Evolutionary conservation across 2,329 filamentous ascomycete genomes (phyloP).

Genomic region (Aspergillus fijiensis): DNA sequence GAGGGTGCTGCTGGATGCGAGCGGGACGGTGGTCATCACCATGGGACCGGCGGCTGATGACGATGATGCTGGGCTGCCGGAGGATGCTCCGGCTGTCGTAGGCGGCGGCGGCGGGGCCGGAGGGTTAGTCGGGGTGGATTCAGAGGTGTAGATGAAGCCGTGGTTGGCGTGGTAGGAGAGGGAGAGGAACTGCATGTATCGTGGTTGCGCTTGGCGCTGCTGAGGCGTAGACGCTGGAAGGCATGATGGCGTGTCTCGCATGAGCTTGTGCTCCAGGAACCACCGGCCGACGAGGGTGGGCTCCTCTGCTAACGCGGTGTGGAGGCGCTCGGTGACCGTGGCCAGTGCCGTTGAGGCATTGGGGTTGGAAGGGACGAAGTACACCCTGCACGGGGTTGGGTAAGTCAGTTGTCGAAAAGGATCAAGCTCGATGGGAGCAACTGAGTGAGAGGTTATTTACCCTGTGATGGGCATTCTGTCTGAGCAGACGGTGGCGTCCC

Average conservation of each 20-base stretch:
- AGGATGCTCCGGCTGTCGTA: neutral
- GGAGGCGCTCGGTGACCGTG: slow-evolving; percentile 40
- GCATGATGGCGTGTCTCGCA: slow-evolving; percentile 45
- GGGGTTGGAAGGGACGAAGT: slow-evolving; percentile 44
- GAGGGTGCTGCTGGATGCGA: slow-evolving; percentile 34
- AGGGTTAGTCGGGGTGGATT: slow-evolving; percentile 7
- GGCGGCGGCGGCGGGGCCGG: slow-evolving; percentile 8
- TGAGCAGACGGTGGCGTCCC: neutral
- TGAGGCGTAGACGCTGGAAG: slow-evolving; percentile 36
- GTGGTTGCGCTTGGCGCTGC: slow-evolving; percentile 28
- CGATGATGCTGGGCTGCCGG: slow-evolving; percentile 2
- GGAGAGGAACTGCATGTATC: slow-evolving; percentile 45
- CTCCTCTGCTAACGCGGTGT: slow-evolving; percentile 36
- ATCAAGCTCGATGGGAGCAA: neutral
- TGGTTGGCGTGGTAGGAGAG: slow-evolving; percentile 42
- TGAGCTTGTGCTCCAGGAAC: slow-evolving; percentile 44
- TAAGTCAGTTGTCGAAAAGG: neutral
- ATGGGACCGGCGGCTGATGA: slow-evolving; percentile 20
- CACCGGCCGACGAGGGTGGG: slow-evolving; percentile 39
- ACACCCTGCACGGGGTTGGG: slow-evolving; percentile 32
- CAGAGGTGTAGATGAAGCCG: slow-evolving; percentile 44
- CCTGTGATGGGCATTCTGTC: slow-evolving; percentile 37
- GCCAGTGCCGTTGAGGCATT: slow-evolving; percentile 39
- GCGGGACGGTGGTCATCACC: slow-evolving; percentile 43
- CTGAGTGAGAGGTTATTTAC: slow-evolving; percentile 20